Conservation (phyloP, 331 rosid species). For the Saraca asoca region DNA sequence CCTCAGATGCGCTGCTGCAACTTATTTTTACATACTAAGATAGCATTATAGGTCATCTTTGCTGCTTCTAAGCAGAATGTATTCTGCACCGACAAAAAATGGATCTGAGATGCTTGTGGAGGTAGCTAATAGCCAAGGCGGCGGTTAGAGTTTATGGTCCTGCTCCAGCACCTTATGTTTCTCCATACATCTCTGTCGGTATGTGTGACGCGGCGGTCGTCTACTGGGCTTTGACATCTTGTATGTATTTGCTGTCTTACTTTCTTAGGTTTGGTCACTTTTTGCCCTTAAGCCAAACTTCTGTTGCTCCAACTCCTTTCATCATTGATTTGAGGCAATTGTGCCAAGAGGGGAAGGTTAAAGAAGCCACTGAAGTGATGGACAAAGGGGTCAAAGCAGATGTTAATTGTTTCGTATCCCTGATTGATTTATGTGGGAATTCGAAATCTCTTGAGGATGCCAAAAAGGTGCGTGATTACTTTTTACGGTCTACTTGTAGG, state of each 20-base stretch:
- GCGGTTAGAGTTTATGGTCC: slow-evolving; percentile 14
- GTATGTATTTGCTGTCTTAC: not conserved
- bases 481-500: slow-evolving; percentile 71
- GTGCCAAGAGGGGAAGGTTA: slow-evolving; percentile 67
- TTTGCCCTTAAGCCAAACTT: slow-evolving; percentile 56
- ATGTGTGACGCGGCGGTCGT: slow-evolving; percentile 40
- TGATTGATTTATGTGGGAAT: slow-evolving; percentile 63
- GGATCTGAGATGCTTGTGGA: slow-evolving; percentile 41
- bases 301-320: slow-evolving; percentile 40
- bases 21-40: slow-evolving; percentile 10
- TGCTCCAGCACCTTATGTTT: slow-evolving; percentile 25
- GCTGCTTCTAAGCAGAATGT: slow-evolving; percentile 34
- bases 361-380: slow-evolving; percentile 74
- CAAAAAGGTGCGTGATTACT: slow-evolving; percentile 72
- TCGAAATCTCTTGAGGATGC: slow-evolving; percentile 70
- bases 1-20: slow-evolving; percentile 1
- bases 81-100: slow-evolving; percentile 38
- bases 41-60: not conserved
- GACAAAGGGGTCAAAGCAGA: slow-evolving; percentile 81
- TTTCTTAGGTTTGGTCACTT: slow-evolving; percentile 60
- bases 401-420: slow-evolving; percentile 53
- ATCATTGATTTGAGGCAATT: slow-evolving; percentile 50
- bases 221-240: slow-evolving; percentile 64
- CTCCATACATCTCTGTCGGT: slow-evolving; percentile 29
- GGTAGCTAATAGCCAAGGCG: no score